Evolutionary conservation across 2,329 filamentous ascomycete genomes (phyloP).

Genomic region (Ascochyta viciae-villosae): DNA sequence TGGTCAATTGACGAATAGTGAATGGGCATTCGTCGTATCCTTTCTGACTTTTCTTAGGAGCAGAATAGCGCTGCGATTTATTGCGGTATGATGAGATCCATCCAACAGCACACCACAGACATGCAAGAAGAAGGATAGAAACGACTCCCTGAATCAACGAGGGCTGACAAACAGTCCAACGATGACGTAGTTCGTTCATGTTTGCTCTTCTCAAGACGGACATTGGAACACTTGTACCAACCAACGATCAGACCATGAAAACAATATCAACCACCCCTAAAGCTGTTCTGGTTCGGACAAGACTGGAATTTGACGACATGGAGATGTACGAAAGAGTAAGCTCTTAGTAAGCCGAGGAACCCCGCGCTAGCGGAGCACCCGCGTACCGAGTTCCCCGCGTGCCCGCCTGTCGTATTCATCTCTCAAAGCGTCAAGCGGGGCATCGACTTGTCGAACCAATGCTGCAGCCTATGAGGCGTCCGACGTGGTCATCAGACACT

Average conservation of each 20-base stretch:
- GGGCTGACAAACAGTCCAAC: background rate
- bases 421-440: background rate
- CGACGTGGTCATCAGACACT: background rate
- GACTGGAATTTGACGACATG: no score
- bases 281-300: no score
- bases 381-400: background rate
- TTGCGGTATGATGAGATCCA: conserved; percentile 5
- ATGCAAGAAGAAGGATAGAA: conserved; percentile 5
- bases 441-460: background rate
- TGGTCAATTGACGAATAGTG: conserved; percentile 20
- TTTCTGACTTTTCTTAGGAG: background rate
- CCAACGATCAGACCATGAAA: background rate
- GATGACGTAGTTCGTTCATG: background rate
- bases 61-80: background rate
- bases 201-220: background rate
- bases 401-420: background rate
- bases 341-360: conserved; percentile 1
- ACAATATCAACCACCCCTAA: no score
- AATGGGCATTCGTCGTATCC: conserved; percentile 17
- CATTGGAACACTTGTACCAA: conserved; percentile 2
- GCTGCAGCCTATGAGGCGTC: conserved; percentile 14
- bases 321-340: conserved; percentile 3
- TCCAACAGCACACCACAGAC: background rate
- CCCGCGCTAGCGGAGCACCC: background rate
- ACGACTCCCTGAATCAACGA: conserved; percentile 7